Evolutionary conservation across 371 early-diverging fungal genomes (phyloP), one percentile per base, ranked within the genome.

Genomic region (Syncephalis fuscata): DNA sequence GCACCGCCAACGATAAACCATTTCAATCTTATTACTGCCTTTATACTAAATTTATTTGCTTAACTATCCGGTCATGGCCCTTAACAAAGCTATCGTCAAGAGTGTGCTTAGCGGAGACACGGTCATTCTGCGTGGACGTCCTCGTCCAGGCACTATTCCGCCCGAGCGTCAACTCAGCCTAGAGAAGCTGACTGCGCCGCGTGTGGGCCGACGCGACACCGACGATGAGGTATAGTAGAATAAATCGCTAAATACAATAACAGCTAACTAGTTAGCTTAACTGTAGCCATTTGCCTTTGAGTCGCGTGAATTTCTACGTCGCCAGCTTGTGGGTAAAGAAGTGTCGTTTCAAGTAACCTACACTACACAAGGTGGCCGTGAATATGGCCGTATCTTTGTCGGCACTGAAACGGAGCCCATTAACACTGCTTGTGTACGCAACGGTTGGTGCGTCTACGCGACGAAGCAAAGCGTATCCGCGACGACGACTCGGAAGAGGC

Each of bases 71-170:
- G 11, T n/a, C 32, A 32, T 32, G 32, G 32, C 32, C 11, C 32
- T 32, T 11, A 32, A 32, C 11, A 32, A 32, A 32, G 84, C 78
- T 46, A 56, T 70, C 1, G 85, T 85, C 43, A 94, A 94, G 60
- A 77, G 68, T 39, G 87, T 90, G 22, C 68, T 94, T 45, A 89
- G 91, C 5, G 92, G 90, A 39, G 92, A 93, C 68, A 83, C 87
- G 45, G 74, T 96, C 38, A 76, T 91, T 53, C 70, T 96, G 27
- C 70, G 87, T 44, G 88, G 88, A 16, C 71, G 72, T 22, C 80
- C 80, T 42, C 75, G 82, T 49, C 64, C 71, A 39, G 76, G 76
- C 49, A 83, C 80, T 4, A 88, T 92, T 32, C 92, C 94, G 16
- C 70, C 84, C 1, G 94, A 92, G 59, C 70, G 79, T 42, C 65